phyloP scores from a whole-genome alignment of 164 flowering plant genomes.

The Chimonanthus praecox region DNA sequence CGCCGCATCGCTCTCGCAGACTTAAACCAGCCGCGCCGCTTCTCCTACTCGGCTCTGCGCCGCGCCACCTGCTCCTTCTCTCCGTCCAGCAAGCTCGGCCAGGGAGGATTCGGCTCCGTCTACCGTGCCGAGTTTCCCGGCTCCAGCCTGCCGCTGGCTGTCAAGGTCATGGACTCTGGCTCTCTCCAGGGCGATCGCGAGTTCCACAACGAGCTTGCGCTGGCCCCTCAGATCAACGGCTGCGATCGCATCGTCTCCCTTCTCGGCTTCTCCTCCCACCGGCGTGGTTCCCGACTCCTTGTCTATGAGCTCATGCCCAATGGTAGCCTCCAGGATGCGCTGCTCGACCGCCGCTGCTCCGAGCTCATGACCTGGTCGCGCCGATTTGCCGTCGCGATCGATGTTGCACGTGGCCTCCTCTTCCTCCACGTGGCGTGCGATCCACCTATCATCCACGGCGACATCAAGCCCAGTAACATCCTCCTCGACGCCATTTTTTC shows the following conservation, averaged over 20 bases:
- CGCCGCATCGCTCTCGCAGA: constrained; percentile 57
- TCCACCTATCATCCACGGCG: constrained; percentile 84
- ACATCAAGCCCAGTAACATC: constrained; percentile 85
- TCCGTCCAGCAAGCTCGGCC: constrained; percentile 60
- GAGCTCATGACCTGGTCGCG: constrained; percentile 66
- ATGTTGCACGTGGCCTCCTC: constrained; percentile 55
- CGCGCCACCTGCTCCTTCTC: constrained; percentile 67
- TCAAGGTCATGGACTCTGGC: constrained; percentile 73
- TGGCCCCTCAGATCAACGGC: constrained; percentile 36
- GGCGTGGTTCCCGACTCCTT: constrained; percentile 32
- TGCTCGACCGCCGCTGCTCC: constrained; percentile 49
- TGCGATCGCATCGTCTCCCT: constrained; percentile 40
- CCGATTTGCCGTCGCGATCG: constrained; percentile 40
- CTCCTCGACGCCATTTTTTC: constrained; percentile 52
- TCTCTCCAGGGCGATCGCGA: constrained; percentile 81
- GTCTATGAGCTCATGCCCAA: constrained; percentile 84
- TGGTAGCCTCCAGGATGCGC: constrained; percentile 77
- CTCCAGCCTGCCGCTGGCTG: constrained; percentile 44
- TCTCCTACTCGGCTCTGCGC: constrained; percentile 62
- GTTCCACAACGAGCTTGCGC: constrained; percentile 75
- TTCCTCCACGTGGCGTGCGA: constrained; percentile 58
- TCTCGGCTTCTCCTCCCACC: constrained; percentile 52
- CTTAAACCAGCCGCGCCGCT: constrained; percentile 40
- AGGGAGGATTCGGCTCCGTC: constrained; percentile 92
- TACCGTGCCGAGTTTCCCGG: constrained; percentile 41